These are phyloP conservation scores for Obelidium mucronatum DNA, from an alignment of 192 early-diverging fungal species.

Conservation along the genomic window DNA sequence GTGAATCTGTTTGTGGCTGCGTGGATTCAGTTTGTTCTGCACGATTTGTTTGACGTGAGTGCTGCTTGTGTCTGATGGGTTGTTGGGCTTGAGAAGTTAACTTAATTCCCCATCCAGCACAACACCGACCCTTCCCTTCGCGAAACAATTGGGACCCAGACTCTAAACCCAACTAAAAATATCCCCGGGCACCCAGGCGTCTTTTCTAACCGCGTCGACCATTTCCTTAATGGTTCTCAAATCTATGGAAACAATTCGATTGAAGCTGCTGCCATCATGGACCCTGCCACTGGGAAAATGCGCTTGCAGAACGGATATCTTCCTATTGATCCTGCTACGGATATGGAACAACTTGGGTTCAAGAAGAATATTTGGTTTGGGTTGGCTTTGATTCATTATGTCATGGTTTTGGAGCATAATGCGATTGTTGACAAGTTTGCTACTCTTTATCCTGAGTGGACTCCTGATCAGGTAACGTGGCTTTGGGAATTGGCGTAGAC, in stretches of 20 bases:
- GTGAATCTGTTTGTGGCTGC: slow-evolving; percentile 2
- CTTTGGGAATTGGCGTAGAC: too few species aligned
- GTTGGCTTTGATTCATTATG: not conserved
- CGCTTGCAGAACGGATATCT: not conserved
- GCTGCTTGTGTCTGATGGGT: not conserved
- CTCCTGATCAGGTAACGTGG: too few species aligned
- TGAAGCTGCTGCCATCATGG: not conserved
- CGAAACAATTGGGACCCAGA: not conserved
- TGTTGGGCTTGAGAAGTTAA: not conserved
- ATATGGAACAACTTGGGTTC: too few species aligned
- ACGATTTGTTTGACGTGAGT: not conserved
- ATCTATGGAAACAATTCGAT: not conserved
- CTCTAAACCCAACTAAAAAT: not conserved
- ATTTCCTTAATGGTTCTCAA: slow-evolving; percentile 2
- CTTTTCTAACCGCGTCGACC: not conserved
- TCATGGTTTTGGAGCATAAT: slow-evolving; percentile 1
- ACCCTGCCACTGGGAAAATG: not conserved
- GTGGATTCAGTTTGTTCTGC: slow-evolving; percentile 4
- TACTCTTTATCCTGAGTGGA: not conserved
- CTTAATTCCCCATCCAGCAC: not conserved
- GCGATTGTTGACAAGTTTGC: not conserved
- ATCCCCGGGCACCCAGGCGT: not conserved
- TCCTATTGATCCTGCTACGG: not conserved
- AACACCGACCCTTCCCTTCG: not conserved
- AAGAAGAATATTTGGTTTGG: not conserved